These are phyloP conservation scores for Penicillium corylophilum DNA, from an alignment of 2,329 filamentous ascomycete genomes.

Conservation along the genomic window DNA sequence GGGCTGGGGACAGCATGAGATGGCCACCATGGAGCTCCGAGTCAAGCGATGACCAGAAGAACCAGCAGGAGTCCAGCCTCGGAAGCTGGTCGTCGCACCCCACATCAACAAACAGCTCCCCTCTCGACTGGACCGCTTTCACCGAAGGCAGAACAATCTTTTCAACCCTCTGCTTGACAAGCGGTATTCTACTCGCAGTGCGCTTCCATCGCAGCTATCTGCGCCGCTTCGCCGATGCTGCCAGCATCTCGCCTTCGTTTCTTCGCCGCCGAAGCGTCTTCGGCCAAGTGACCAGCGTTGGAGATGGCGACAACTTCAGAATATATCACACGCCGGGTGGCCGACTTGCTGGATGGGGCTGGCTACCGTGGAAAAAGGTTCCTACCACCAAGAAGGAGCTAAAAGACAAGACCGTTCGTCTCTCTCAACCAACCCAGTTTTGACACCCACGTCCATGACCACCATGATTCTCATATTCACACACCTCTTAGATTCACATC, in stretches of 20 bases:
- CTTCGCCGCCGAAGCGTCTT: conserved; percentile 76
- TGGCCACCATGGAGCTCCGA: conserved; percentile 50
- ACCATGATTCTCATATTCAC: background rate
- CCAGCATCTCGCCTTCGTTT: conserved; percentile 70
- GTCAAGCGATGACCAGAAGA: conserved; percentile 26
- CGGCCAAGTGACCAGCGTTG: conserved; percentile 86
- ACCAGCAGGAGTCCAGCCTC: conserved; percentile 12
- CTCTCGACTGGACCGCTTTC: conserved; percentile 43
- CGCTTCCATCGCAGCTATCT: conserved; percentile 58
- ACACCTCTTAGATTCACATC: conserved; percentile 66
- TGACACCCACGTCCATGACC: background rate
- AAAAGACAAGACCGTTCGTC: conserved; percentile 71
- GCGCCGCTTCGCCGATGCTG: conserved; percentile 76
- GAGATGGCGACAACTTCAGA: conserved; percentile 94
- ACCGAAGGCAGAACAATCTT: conserved; percentile 37
- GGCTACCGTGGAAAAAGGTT: conserved; percentile 70
- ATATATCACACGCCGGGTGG: conserved; percentile 95
- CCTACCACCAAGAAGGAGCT: conserved; percentile 68
- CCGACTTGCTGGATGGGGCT: conserved; percentile 84
- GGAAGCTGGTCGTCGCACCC: conserved; percentile 19
- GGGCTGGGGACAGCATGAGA: conserved; percentile 45
- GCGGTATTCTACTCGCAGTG: conserved; percentile 36
- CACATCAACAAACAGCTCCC: conserved; percentile 38
- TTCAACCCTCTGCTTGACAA: conserved; percentile 40
- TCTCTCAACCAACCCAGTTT: conserved; percentile 1